Base-by-base conservation (phyloP, 2,329 filamentous ascomycete species). In the Lojkania enalia region DNA sequence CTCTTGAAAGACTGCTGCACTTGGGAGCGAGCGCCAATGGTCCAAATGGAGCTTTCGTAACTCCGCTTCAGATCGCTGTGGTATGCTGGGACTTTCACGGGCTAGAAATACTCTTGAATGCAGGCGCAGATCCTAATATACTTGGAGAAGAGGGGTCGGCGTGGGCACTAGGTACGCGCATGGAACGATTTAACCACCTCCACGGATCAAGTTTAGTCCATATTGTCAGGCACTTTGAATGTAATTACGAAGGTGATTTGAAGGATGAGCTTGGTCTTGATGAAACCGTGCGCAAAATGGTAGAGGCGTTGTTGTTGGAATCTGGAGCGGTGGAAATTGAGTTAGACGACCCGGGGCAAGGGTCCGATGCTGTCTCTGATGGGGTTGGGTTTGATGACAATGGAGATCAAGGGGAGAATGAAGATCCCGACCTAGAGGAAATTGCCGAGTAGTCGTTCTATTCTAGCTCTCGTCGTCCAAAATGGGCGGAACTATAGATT, bases 171-270 rank as follows among this genome's bases (percentile, higher is more conserved):
- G 25, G 20, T 4, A 33, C 39, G 4, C 13, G 14, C 13, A 33
- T 42, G 27, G 39, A 18, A 35, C 29, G 19, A 15, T 42, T 42
- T 16, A 42, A 42, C 18, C 9, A 23, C 7, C 30, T 42, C n/a
- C 18, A 33, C 18, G 39, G 39, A 13, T 6, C 11, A 13, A 42
- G 19, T 16, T 13, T 20, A 25, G 29, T 42, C 13, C n/a, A 35
- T 20, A 42, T 42, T 15, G 16, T 33, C 30, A 33, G 30, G 15
- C 15, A 33, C 15, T 33, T 16, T 9, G 15, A 16, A 7, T 16
- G 30, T 7, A 33, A 16, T 7, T 33, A 33, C 16, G 15, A 12
- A 15, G 25, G n/a, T 7, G 30, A 33, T 7, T 12, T 33, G 6
- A 16, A 11, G 7, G 9, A 16, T 11, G 30, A 33, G 9, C 23